phyloP scores from a whole-genome alignment of 768 basidiomycete genomes.

The Sarcomyxa edulis region DNA sequence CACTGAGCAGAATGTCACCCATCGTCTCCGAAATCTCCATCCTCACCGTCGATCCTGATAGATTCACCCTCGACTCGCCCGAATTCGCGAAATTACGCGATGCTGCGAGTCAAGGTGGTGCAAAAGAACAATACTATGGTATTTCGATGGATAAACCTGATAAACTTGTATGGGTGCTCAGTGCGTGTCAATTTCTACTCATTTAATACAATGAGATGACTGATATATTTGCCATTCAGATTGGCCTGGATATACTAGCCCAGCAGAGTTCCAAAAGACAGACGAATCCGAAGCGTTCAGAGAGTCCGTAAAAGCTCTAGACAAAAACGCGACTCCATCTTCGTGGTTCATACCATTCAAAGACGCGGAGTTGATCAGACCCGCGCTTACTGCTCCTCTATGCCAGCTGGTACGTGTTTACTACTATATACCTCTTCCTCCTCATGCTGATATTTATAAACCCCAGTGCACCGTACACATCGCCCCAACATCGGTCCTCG shows the following conservation, averaged over 20 bases:
- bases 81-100: constrained; percentile 11
- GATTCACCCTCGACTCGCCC: constrained; percentile 11
- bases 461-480: no score
- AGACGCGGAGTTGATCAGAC: constrained; percentile 9
- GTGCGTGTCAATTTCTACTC: constrained; percentile 7
- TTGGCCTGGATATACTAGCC: constrained; percentile 11
- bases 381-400: constrained; percentile 16
- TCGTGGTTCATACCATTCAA: constrained; percentile 13
- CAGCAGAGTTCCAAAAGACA: constrained; percentile 2
- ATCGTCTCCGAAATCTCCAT: constrained; percentile 14
- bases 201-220: no score
- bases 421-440: background rate
- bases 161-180: constrained; percentile 15
- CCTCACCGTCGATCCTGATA: constrained; percentile 8
- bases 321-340: constrained; percentile 8
- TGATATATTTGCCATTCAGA: no score
- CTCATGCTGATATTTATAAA: background rate
- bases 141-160: constrained; percentile 6
- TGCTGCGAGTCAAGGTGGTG: constrained; percentile 10
- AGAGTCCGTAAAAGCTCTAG: constrained; percentile 11
- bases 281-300: constrained; percentile 10
- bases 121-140: constrained; percentile 18
- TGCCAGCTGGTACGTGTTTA: constrained; percentile 13
- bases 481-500: no score
- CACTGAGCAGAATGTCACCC: constrained; percentile 11